phyloP scores from a whole-genome alignment of 805 yeast genomes.

The Monosporozyma aerobia region DNA sequence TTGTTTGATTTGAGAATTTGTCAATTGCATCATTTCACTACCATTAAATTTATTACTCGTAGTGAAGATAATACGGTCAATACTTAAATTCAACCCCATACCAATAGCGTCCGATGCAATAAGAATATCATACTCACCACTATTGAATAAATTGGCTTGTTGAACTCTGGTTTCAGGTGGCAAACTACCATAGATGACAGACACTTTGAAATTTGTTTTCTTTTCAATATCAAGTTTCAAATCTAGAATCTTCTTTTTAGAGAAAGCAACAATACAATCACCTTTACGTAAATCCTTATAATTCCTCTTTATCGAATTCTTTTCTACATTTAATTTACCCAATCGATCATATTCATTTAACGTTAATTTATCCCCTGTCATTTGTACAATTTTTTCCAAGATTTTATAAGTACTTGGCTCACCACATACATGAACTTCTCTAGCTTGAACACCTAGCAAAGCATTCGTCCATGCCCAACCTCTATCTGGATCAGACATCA shows the following conservation, averaged over 20 bases:
- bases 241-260: slow-evolving; percentile 62
- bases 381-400: slow-evolving; percentile 44
- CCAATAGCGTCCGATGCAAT: slow-evolving; percentile 97
- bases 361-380: slow-evolving; percentile 76
- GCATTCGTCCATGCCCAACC: slow-evolving; percentile 97
- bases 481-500: slow-evolving; percentile 70
- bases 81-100: slow-evolving; percentile 88
- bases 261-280: slow-evolving; percentile 84
- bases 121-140: slow-evolving; percentile 69
- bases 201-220: slow-evolving; percentile 56
- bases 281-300: slow-evolving; percentile 40
- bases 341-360: slow-evolving; percentile 65
- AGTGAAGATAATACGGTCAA: slow-evolving; percentile 70
- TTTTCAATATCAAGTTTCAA: slow-evolving; percentile 62
- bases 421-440: slow-evolving; percentile 87
- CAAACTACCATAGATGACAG: slow-evolving; percentile 87
- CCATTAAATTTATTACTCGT: slow-evolving; percentile 68
- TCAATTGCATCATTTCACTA: slow-evolving; percentile 34
- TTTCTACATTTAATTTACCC: slow-evolving; percentile 57
- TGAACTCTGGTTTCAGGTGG: slow-evolving; percentile 91
- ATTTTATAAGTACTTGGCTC: slow-evolving; percentile 77
- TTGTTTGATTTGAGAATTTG: slow-evolving; percentile 70
- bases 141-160: slow-evolving; percentile 74
- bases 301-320: slow-evolving; percentile 24
- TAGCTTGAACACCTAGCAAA: slow-evolving; percentile 74